A percentile compares a stretch with the other conserved stretches of the same genome.
Evolutionary conservation across 2,329 filamentous ascomycete genomes (phyloP).

Genomic region (Cytospora schulzeri): DNA sequence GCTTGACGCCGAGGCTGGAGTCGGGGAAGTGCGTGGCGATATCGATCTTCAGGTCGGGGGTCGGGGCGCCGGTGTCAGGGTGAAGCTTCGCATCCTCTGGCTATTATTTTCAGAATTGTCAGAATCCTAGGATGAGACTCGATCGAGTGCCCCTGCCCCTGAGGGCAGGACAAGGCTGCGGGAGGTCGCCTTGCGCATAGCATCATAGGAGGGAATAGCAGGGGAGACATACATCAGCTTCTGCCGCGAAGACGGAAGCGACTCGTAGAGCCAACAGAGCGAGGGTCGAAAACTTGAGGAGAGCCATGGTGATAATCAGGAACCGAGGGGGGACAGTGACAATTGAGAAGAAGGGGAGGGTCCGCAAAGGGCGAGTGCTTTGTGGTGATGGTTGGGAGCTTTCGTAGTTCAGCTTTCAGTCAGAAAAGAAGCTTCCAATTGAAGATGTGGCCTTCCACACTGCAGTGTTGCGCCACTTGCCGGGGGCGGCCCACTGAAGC

Average conservation of each 20-base stretch:
- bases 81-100: constrained; percentile 30
- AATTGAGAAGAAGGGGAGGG: constrained; percentile 17
- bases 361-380: constrained; percentile 22
- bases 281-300: constrained; percentile 71
- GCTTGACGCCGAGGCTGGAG: constrained; percentile 87
- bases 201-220: background rate
- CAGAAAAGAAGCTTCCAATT: constrained; percentile 25
- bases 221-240: constrained; percentile 56
- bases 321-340: constrained; percentile 24
- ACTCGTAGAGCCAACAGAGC: constrained; percentile 72
- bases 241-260: constrained; percentile 62
- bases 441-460: constrained; percentile 28
- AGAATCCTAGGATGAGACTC: constrained; percentile 3
- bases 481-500: constrained; percentile 9
- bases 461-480: constrained; percentile 18
- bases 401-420: constrained; percentile 5
- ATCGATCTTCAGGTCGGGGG: constrained; percentile 62
- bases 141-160: constrained; percentile 27
- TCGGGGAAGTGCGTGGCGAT: constrained; percentile 65
- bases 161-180: background rate
- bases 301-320: constrained; percentile 63
- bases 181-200: background rate
- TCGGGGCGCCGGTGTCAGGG: constrained; percentile 31
- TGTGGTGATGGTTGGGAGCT: constrained; percentile 18
- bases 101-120: constrained; percentile 24